These are phyloP conservation scores for Cryptococcus hybrid DNA, from an alignment of 1,284 basidiomycete genomes.

Conservation along the genomic window DNA sequence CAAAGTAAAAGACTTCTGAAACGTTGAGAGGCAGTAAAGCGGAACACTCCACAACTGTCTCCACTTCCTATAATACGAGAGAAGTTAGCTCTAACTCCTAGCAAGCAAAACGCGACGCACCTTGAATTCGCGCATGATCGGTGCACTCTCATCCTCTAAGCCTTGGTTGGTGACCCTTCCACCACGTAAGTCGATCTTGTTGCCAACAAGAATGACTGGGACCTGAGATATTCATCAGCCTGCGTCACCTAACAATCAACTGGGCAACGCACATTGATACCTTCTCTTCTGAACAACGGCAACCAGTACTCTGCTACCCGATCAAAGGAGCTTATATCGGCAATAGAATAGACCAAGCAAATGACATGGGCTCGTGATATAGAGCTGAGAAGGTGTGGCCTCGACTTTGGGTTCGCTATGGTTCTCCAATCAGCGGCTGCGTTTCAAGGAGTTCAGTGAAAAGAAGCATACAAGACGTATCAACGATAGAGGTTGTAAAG, in stretches of 20 bases:
- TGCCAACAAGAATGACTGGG: slow-evolving; percentile 95
- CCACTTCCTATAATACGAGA: slow-evolving; percentile 71
- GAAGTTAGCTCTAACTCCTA: neutral
- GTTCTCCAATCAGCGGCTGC: no score
- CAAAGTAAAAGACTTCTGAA: slow-evolving; percentile 99
- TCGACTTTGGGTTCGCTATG: slow-evolving; percentile 49
- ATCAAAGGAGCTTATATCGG: slow-evolving; percentile 93
- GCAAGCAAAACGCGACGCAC: slow-evolving; percentile 49
- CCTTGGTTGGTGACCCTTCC: slow-evolving; percentile 93
- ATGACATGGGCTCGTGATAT: slow-evolving; percentile 97
- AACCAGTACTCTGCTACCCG: slow-evolving; percentile 98
- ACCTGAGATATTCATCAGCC: slow-evolving; percentile 57
- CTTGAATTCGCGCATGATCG: slow-evolving; percentile 98
- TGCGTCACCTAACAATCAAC: neutral
- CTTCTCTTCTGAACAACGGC: slow-evolving; percentile 91
- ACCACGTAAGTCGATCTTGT: slow-evolving; percentile 94
- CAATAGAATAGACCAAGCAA: slow-evolving; percentile 94
- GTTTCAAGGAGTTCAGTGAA: neutral
- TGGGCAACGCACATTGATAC: slow-evolving; percentile 74
- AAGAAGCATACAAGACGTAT: slow-evolving; percentile 73
- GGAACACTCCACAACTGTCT: slow-evolving; percentile 97
- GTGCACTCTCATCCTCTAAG: slow-evolving; percentile 88
- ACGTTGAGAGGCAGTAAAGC: slow-evolving; percentile 87
- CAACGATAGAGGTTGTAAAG: slow-evolving; percentile 92
- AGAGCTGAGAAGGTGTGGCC: slow-evolving; percentile 86